A percentile compares a stretch with the other conserved stretches of the same genome.
phyloP scores from a whole-genome alignment of 495 filamentous ascomycete genomes.

The Paragyromitra xinjiangensis region DNA sequence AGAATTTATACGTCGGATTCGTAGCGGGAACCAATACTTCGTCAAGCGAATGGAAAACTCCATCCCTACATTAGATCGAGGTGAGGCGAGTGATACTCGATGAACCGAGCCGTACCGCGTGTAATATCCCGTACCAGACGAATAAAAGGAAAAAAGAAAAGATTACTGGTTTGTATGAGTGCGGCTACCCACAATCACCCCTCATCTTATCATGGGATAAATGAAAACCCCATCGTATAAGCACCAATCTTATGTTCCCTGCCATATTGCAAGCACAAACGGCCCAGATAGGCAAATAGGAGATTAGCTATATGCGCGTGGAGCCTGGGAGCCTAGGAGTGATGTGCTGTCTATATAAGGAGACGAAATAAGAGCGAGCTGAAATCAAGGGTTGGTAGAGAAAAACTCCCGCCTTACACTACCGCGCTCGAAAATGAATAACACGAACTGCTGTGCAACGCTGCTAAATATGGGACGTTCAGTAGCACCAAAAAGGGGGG shows the following conservation, averaged over 20 bases:
- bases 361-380: background rate
- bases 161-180: background rate
- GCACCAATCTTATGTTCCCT: background rate
- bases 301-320: background rate
- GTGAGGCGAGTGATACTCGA: background rate
- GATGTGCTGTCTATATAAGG: slow-evolving; percentile 7
- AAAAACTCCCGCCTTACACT: background rate
- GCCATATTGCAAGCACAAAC: background rate
- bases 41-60: background rate
- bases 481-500: slow-evolving; percentile 8
- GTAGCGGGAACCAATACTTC: background rate
- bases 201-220: background rate
- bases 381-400: background rate
- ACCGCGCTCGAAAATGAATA: background rate
- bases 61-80: background rate
- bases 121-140: background rate
- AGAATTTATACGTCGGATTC: background rate
- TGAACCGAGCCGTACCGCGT: background rate
- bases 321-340: background rate
- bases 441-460: slow-evolving; percentile 26
- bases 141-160: background rate
- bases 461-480: slow-evolving; percentile 20
- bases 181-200: background rate
- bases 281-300: background rate
- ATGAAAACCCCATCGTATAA: background rate